Percentiles rank a stretch among this genome's conserved stretches.
These are phyloP conservation scores for Colletotrichum paranaense DNA, from an alignment of 2,329 filamentous ascomycete genomes.

Conservation along the genomic window DNA sequence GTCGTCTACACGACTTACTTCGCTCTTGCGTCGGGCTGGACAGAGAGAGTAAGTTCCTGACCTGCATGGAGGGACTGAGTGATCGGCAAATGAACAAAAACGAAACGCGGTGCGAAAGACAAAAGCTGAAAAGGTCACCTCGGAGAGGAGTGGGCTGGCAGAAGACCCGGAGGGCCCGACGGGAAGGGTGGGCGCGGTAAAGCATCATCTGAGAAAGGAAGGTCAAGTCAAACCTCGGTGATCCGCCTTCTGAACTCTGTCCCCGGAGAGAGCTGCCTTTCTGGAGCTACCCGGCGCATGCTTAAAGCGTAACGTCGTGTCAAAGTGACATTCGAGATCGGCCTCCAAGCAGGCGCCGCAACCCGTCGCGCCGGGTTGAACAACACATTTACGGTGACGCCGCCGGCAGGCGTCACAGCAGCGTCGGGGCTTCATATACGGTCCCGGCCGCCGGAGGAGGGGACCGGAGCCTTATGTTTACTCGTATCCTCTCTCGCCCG, in stretches of 20 bases:
- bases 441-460: background rate
- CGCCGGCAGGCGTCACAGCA: conserved; percentile 30
- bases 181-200: background rate
- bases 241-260: background rate
- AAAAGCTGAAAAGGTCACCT: background rate
- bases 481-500: background rate
- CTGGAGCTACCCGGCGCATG: conserved; percentile 20
- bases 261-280: background rate
- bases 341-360: conserved; percentile 29
- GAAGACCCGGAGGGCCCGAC: too few relatives aligned
- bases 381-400: conserved; percentile 31
- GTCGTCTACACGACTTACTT: background rate
- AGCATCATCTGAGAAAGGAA: background rate
- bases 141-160: too few relatives aligned
- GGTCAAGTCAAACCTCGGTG: conserved; percentile 19
- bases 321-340: conserved; percentile 25
- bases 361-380: conserved; percentile 19
- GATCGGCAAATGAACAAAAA: background rate
- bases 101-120: background rate
- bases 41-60: background rate
- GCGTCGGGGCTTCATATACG: conserved; percentile 28
- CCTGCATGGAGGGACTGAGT: too few relatives aligned
- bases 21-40: conserved; percentile 16
- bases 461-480: too few relatives aligned
- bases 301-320: conserved; percentile 27